Evolutionary conservation across 495 filamentous ascomycete species (phyloP).

Genomic region (Xylaria flabelliformis): DNA sequence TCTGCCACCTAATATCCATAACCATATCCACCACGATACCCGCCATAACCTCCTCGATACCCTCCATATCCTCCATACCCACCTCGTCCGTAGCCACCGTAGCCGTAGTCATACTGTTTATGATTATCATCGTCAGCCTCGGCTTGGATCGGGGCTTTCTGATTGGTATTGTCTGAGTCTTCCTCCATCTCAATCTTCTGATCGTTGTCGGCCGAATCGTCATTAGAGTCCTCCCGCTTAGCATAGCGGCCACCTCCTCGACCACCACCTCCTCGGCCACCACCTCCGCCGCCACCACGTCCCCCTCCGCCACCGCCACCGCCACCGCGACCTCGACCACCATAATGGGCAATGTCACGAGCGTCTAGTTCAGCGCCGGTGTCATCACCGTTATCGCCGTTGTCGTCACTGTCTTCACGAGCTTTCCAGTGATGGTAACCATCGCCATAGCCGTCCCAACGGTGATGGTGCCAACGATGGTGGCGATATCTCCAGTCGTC

Average conservation of each 20-base stretch:
- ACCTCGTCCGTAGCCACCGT: not conserved
- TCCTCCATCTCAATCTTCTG: not conserved
- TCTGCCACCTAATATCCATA: not conserved
- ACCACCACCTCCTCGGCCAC: not conserved
- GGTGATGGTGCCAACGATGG: not conserved
- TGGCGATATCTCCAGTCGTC: not conserved
- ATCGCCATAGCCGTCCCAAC: not conserved
- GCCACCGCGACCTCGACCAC: not conserved
- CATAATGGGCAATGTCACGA: not conserved
- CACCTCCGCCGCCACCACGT: not conserved
- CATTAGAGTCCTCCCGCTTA: not conserved
- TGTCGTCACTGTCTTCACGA: not conserved
- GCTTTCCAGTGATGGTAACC: not conserved
- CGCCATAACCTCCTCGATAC: not conserved
- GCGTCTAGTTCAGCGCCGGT: not conserved
- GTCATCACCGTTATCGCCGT: not conserved
- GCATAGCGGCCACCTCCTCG: not conserved
- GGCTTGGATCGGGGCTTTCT: not conserved
- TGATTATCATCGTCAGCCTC: not conserved
- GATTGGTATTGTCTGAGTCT: not conserved
- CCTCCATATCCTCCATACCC: not conserved
- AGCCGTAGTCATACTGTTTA: not conserved
- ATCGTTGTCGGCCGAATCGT: not conserved
- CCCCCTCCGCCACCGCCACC: not conserved
- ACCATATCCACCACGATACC: not conserved